Conservation (phyloP, 2,329 filamentous ascomycete species). For the Aspergillus chevalieri region DNA sequence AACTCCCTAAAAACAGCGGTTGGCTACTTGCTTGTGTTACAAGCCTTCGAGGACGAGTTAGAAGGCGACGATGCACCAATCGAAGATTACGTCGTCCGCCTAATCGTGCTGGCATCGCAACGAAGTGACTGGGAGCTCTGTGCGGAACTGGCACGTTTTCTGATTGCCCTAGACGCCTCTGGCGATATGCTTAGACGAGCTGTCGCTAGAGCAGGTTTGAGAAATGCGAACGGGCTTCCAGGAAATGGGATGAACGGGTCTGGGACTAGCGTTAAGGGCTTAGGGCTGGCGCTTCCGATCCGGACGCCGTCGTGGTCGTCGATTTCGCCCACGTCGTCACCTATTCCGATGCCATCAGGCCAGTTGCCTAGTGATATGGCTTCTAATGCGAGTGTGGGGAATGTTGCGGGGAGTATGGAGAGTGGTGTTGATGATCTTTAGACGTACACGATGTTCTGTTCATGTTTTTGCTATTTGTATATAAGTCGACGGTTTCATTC, state of each 20-base stretch:
- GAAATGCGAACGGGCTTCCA: slow-evolving; percentile 9
- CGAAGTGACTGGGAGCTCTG: slow-evolving; percentile 93
- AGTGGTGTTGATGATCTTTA: slow-evolving; percentile 1
- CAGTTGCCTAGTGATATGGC: slow-evolving; percentile 4
- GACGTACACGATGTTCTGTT: neutral
- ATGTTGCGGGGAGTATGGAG: neutral
- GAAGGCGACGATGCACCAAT: slow-evolving; percentile 48
- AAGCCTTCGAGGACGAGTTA: slow-evolving; percentile 61
- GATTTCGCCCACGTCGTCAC: slow-evolving; percentile 23
- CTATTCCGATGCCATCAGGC: slow-evolving; percentile 13
- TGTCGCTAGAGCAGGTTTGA: slow-evolving; percentile 36
- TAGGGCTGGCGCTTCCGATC: slow-evolving; percentile 28
- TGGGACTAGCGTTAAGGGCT: slow-evolving; percentile 24
- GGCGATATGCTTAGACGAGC: slow-evolving; percentile 63
- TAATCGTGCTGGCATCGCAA: slow-evolving; percentile 72
- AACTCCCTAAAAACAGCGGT: slow-evolving; percentile 90
- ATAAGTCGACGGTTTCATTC: neutral
- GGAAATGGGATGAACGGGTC: slow-evolving; percentile 17
- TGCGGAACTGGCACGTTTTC: slow-evolving; percentile 88
- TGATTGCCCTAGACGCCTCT: slow-evolving; percentile 83
- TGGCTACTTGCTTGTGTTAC: slow-evolving; percentile 89
- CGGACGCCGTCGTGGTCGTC: slow-evolving; percentile 29
- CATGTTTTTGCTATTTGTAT: neutral
- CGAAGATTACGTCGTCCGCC: slow-evolving; percentile 59
- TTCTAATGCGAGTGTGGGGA: slow-evolving; percentile 1